Evolutionary conservation across 306 rosid genomes (phyloP).

Genomic region (Rosa lucieae): DNA sequence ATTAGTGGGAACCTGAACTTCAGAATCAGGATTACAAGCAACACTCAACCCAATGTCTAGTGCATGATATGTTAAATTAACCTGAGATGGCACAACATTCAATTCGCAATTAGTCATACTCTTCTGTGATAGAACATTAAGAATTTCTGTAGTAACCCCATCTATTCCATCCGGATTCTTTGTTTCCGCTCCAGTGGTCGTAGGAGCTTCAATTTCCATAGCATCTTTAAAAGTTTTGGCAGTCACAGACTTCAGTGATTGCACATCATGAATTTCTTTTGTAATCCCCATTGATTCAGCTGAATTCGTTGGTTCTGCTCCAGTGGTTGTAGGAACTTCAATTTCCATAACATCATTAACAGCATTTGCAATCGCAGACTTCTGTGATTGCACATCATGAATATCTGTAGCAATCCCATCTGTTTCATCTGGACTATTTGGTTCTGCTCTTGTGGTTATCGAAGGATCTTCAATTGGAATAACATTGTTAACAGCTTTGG

Average conservation of each 20-base stretch:
- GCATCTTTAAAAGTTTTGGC: slow-evolving; percentile 22
- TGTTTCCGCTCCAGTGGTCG: slow-evolving; percentile 24
- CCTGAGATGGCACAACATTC: slow-evolving; percentile 26
- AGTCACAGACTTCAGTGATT: slow-evolving; percentile 24
- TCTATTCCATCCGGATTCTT: slow-evolving; percentile 15
- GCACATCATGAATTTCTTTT: slow-evolving; percentile 28
- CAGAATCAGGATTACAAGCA: slow-evolving; percentile 21
- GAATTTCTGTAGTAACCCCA: slow-evolving; percentile 17
- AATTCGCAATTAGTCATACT: slow-evolving; percentile 22
- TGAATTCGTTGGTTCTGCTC: slow-evolving; percentile 19
- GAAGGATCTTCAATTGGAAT: slow-evolving; percentile 24
- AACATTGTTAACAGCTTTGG: slow-evolving; percentile 24
- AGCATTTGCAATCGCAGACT: slow-evolving; percentile 21
- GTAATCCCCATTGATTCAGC: slow-evolving; percentile 16
- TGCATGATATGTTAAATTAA: slow-evolving; percentile 16
- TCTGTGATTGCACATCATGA: not conserved
- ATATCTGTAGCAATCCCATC: not conserved
- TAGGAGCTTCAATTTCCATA: slow-evolving; percentile 24
- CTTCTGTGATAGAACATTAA: slow-evolving; percentile 25
- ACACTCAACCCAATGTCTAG: slow-evolving; percentile 23
- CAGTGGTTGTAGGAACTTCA: slow-evolving; percentile 19
- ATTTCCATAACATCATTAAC: slow-evolving; percentile 28
- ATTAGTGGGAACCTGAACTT: slow-evolving; percentile 29
- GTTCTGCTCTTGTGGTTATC: slow-evolving; percentile 24
- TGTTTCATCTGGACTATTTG: slow-evolving; percentile 14